Base-by-base conservation (phyloP, 2,329 filamentous ascomycete genomes). In the Fusarium compactum region DNA sequence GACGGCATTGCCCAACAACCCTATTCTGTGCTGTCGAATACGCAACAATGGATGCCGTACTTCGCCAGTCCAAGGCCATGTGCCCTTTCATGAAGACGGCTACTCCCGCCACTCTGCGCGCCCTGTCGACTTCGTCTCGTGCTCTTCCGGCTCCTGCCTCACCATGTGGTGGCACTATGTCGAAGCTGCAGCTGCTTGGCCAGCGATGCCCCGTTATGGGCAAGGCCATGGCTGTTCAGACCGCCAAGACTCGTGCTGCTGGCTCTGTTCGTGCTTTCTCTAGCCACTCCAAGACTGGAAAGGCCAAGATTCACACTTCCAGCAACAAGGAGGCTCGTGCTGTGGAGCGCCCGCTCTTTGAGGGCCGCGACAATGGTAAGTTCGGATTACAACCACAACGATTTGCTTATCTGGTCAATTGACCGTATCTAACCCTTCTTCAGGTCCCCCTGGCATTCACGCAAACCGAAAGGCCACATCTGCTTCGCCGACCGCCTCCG, bases 141-240 rank as follows among this genome's bases (percentile, higher is more conserved):
- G 77, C 58, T 53, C 59, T 74, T 56, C 66, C 73, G 41, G 77
- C 56, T 59, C 55, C 70, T 32, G 63, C 78, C 40, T 92, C 92
- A 57, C 91, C 91, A 61, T 92, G 94, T 77, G 95, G 95, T 73
- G 94, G 95, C 77, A 94, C 93, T 82, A 97, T 98, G 90, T 97
- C 94, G 78, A 98, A 97, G 84, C 88, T 99, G 77, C 96, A 98
- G 85, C 90, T 96, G 74, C 90, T 97, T 78, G 96, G 94, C 77
- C 91, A 94, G 79, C 94, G 95, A 81, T 99, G 96, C 88, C 96
- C 96, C 63, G 92, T 99, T 82, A 99, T 99, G 96, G 95, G 95
- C 81, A 97, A 98, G 87, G 96, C 96, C 44, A 89, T 99, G 80
- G 92, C 94, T 67, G 91, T 98, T 41, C 95, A 98, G 86, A 88